Evolutionary conservation across 177 flowering plant genomes (phyloP), one percentile per base, ranked within the genome.

Genomic region (Vitis hybrid): DNA sequence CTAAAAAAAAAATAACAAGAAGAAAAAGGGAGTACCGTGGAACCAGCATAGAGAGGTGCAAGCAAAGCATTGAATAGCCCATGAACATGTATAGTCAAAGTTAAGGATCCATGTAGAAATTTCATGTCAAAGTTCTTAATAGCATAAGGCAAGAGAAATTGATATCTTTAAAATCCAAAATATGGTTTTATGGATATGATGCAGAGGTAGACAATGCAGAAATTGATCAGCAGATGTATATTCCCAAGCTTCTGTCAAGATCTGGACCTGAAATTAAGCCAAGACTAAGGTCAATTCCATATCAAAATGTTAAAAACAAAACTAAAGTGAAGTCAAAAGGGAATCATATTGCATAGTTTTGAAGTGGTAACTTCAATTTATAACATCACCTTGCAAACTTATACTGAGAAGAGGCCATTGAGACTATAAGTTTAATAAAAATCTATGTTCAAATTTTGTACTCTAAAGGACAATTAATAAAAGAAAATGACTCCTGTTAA

Each of bases 41-140:
- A 81, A 67, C 99, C 97, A 0, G 97, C 98, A 80, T 89, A 96
- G 18, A 96, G 82, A 58, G 99, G 98, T 60, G 99, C 98, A 63
- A 96, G 82, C 58, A 96, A 68, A 79, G 94, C 94, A 86, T 96
- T 96, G 76, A 96, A 96, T 73, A 96, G 91, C 49, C 99, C 99
- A 84, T 96, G 99, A 68, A 96, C 99, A 83, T 95, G 96, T 95
- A 82, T 60, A 26, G 18, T 60, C 60, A 53, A 52, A 67, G 92
- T 90, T 84, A 95, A 95, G 94, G 90, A 79, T 75, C 61, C 73
- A 72, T 22, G 54, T 45, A 15, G 51, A 26, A 56, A 34, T 16
- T 19, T 50, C 19, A 31, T 39, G 5, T 11, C 31, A 29, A 29
- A 29, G 16, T 19, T 60, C 39, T 58, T 13, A 3, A 22, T 16